A percentile compares a stretch with the other conserved stretches of the same genome.
Evolutionary conservation across 192 early-diverging fungal genomes (phyloP).

Genomic region (Coemansia sp.): DNA sequence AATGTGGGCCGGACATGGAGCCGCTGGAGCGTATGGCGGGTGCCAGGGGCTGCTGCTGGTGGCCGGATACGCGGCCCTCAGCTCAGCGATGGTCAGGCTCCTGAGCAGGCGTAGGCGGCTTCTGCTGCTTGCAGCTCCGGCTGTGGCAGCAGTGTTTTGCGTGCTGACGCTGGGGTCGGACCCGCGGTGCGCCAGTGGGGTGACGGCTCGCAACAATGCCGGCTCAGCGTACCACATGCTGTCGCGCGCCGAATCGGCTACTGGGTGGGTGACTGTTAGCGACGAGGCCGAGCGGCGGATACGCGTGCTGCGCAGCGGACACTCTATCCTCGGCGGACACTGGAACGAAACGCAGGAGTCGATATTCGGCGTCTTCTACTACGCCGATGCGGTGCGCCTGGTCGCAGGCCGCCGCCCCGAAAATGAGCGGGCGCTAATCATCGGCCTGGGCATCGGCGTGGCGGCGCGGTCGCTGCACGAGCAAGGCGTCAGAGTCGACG

Average conservation of each 20-base stretch:
- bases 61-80: constrained; percentile 22
- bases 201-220: constrained; percentile 43
- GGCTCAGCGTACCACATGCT: constrained; percentile 53
- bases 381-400: constrained; percentile 70
- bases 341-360: constrained; percentile 67
- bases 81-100: constrained; percentile 35
- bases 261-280: constrained; percentile 77
- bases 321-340: constrained; percentile 85
- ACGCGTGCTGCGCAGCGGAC: constrained; percentile 78
- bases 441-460: constrained; percentile 82
- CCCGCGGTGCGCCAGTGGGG: constrained; percentile 53
- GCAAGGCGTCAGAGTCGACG: constrained; percentile 64
- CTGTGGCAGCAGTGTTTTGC: background rate
- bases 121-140: constrained; percentile 4
- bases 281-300: constrained; percentile 56
- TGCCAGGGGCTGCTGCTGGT: constrained; percentile 29
- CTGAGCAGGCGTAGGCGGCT: background rate
- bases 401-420: constrained; percentile 25
- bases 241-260: constrained; percentile 73
- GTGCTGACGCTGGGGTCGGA: constrained; percentile 34
- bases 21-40: constrained; percentile 3
- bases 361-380: constrained; percentile 81
- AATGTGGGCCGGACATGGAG: constrained; percentile 13
- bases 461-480: constrained; percentile 64
- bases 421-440: constrained; percentile 54